Base-by-base conservation (phyloP, 2,329 filamentous ascomycete genomes). In the Dactylellina haptotyla region DNA sequence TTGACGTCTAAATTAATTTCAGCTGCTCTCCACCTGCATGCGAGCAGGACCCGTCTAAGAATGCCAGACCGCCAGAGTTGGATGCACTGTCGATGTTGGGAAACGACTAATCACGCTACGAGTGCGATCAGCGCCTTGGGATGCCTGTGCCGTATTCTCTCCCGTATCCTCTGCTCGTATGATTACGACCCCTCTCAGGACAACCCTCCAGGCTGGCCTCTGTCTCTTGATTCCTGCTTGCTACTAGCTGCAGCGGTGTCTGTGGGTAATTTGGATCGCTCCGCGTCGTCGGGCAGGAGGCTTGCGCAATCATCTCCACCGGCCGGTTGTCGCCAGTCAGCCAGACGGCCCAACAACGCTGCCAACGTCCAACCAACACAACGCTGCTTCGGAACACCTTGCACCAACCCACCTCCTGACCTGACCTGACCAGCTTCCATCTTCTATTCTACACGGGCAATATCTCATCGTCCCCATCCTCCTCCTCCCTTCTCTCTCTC, bases 251-350 rank as follows among this genome's bases (percentile, higher is more conserved):
- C n/a, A n/a, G n/a, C n/a, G n/a, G n/a, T n/a, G n/a, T n/a, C n/a
- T n/a, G n/a, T n/a, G n/a, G n/a, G n/a, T n/a, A n/a, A n/a, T n/a
- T n/a, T n/a, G n/a, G n/a, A n/a, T n/a, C n/a, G n/a, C n/a, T n/a
- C n/a, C n/a, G n/a, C n/a, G n/a, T 20, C 41, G 14, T n/a, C 41
- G 12, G 18, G 45, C 20, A 28, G 30, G n/a, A 39, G 32, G 50
- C 50, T 54, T 54, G 50, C 50, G 50, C 53, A 57, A 57, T 18
- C 53, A 57, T 57, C 53, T 57, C 53, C 30, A 54, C 30, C 50
- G 16, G 14, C 1, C 48, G 9, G n/a, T 30, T 28, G 26, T 9
- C 45, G 14, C 30, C 45, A 50, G 43, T 46, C 43, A 18, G 10
- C n/a, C n/a, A n/a, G n/a, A n/a, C n/a, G n/a, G n/a, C n/a, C n/a